Conservation (phyloP, 208 protist species). For the Strigomonas galati region DNA sequence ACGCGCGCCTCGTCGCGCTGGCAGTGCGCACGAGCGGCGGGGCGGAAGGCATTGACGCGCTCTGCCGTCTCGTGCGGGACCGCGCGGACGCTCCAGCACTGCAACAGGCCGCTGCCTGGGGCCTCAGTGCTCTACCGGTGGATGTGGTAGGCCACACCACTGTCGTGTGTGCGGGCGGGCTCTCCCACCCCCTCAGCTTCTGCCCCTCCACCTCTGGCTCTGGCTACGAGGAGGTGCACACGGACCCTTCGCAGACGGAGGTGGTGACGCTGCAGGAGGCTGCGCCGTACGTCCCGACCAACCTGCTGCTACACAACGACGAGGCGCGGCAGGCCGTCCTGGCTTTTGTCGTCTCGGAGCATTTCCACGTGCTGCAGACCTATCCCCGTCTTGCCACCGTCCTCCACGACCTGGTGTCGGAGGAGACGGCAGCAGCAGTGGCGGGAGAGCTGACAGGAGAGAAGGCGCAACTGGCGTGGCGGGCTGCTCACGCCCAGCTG, state of each 20-base stretch:
- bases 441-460: conserved; percentile 5
- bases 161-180: conserved; percentile 29
- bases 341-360: conserved; percentile 19
- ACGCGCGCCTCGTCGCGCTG: conserved; percentile 42
- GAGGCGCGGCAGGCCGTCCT: conserved; percentile 26
- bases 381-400: conserved; percentile 22
- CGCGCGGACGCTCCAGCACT: conserved; percentile 13
- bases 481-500: not conserved
- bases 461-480: not conserved
- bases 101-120: conserved; percentile 18
- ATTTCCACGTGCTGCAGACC: conserved; percentile 11
- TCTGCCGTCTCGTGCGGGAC: conserved; percentile 21
- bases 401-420: not conserved
- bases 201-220: not conserved
- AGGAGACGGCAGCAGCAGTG: conserved; percentile 4
- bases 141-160: conserved; percentile 58
- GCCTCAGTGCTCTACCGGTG: conserved; percentile 13
- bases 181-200: conserved; percentile 2
- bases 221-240: conserved; percentile 9
- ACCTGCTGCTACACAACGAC: conserved; percentile 46
- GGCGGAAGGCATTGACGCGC: conserved; percentile 37
- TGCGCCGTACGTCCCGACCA: conserved; percentile 44
- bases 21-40: conserved; percentile 57
- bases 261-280: conserved; percentile 22
- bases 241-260: not conserved